Conservation (phyloP, 768 basidiomycete genomes). For the Clathrus columnatus region DNA sequence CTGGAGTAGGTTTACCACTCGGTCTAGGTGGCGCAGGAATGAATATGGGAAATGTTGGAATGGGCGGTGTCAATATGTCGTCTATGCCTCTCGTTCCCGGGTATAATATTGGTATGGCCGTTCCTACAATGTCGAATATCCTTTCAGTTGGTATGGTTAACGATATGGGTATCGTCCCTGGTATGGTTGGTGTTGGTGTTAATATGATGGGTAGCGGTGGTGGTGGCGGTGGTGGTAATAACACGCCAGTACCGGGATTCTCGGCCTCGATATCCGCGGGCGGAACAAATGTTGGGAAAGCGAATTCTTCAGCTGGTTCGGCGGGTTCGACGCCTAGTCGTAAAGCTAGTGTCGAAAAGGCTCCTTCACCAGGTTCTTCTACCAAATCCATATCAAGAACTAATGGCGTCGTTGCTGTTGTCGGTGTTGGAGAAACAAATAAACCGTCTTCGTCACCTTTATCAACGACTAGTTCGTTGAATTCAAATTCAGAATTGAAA, state of each 20-base stretch:
- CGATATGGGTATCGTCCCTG: neutral
- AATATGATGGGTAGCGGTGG: neutral
- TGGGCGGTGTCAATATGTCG: neutral
- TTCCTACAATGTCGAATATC: neutral
- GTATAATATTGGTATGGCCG: neutral
- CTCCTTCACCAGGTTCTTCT: too few relatives aligned
- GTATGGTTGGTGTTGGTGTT: neutral
- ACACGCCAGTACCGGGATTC: too few relatives aligned
- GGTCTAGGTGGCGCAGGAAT: neutral
- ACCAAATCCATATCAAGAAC: neutral
- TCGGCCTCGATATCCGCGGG: neutral
- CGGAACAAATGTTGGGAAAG: too few relatives aligned
- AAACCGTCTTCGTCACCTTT: too few relatives aligned
- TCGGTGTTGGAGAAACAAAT: too few relatives aligned
- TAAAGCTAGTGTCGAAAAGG: too few relatives aligned
- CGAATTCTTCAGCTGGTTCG: neutral
- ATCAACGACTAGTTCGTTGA: too few relatives aligned
- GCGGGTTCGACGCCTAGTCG: neutral
- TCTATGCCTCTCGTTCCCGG: neutral
- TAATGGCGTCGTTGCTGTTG: neutral
- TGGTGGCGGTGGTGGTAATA: too few relatives aligned
- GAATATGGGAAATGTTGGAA: neutral
- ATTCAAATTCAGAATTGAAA: too few relatives aligned
- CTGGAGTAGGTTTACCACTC: neutral
- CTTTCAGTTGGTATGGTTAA: neutral